These are phyloP conservation scores for Colletotrichum incanum DNA, from an alignment of 2,329 filamentous ascomycete genomes.

Conservation along the genomic window DNA sequence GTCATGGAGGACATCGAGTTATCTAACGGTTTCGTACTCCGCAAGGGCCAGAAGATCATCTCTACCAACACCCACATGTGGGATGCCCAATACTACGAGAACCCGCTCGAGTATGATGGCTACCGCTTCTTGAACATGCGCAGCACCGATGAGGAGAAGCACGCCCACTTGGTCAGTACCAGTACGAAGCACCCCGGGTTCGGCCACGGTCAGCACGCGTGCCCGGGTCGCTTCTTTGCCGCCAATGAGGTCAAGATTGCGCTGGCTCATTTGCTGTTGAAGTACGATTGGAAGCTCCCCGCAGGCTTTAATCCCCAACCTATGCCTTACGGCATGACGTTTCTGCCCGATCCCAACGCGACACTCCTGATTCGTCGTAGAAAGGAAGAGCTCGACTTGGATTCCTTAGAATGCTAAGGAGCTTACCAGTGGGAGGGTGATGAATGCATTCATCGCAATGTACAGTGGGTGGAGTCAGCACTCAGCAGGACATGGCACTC, in stretches of 20 bases:
- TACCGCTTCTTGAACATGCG: slow-evolving; percentile 45
- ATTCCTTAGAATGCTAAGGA: slow-evolving; percentile 3
- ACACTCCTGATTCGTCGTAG: slow-evolving; percentile 19
- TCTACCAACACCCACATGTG: slow-evolving; percentile 44
- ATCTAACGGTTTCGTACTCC: slow-evolving; percentile 44
- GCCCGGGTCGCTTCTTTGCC: slow-evolving; percentile 58
- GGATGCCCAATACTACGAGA: slow-evolving; percentile 43
- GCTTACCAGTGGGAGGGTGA: too few species aligned
- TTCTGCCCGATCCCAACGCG: slow-evolving; percentile 24
- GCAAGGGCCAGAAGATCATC: slow-evolving; percentile 44
- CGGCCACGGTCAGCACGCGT: slow-evolving; percentile 56
- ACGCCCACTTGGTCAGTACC: slow-evolving; percentile 54
- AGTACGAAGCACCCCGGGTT: slow-evolving; percentile 50
- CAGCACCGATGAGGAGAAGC: slow-evolving; percentile 45
- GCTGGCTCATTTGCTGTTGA: slow-evolving; percentile 50
- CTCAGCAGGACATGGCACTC: not conserved
- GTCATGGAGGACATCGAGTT: slow-evolving; percentile 42
- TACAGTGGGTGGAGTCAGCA: too few species aligned
- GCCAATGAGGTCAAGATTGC: slow-evolving; percentile 55
- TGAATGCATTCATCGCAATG: not conserved
- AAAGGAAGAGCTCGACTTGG: slow-evolving; percentile 30
- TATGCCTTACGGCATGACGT: slow-evolving; percentile 13
- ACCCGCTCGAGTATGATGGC: slow-evolving; percentile 44
- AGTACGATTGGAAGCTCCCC: slow-evolving; percentile 49
- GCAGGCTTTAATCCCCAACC: not conserved